Base-by-base conservation (phyloP, 169 alveolate genomes). In the Cryptosporidium meleagridis region DNA sequence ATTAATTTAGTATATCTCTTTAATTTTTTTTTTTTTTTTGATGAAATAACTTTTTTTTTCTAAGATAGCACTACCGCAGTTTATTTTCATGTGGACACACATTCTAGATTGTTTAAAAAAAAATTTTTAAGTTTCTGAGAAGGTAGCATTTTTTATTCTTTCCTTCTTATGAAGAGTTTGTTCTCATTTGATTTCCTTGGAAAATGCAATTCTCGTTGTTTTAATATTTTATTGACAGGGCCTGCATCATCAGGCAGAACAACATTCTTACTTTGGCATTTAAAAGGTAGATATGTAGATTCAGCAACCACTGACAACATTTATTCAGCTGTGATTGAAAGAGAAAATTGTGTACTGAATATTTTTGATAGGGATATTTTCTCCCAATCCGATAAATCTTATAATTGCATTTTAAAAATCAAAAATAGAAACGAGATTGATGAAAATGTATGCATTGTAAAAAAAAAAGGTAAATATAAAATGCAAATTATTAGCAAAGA, bases 221-320 rank as follows among this genome's bases (percentile, higher is more conserved):
- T 80, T 62, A 80, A 80, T 29, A 33, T 80, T 44, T 26, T 62
- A 62, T 29, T 80, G 29, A 26, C 89, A n/a, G 89, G 89, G 7
- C 89, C 89, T 23, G 89, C 89, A 8, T 80, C 67, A 18, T 80
- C 89, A 16, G 89, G 89, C 14, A 80, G 37, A 48, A 80, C 89
- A 21, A 69, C 89, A 62, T 65, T 80, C 18, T 12, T 65, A 45
- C 41, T 80, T 2, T 62, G 89, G n/a, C 72, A 62, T 23, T 44
- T 61, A 45, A 59, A 67, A 62, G 89, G 89, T 3, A 80, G 70
- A 26, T 80, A 80, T 51, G 68, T 80, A 80, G 89, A 80, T 67
- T 80, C 89, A 26, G 45, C 18, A 29, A 70, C 84, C 3, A 23
- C 31, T 0, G 80, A 62, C 3, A 31, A 18, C 1, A 59, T 73